These are phyloP conservation scores for Tetrapisispora nanseiensis DNA, from an alignment of 805 yeast genomes.

Conservation along the genomic window DNA sequence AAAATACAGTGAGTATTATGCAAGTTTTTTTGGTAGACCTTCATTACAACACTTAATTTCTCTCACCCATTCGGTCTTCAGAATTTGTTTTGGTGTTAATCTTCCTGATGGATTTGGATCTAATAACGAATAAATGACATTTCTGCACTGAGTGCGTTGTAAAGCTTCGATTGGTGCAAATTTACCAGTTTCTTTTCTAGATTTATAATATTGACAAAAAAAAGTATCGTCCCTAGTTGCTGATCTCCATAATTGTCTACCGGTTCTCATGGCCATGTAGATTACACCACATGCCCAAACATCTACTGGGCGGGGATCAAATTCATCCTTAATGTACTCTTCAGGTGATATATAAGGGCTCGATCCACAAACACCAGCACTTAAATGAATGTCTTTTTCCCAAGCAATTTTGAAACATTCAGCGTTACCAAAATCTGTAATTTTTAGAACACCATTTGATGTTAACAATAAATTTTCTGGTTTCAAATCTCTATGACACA, in stretches of 20 bases:
- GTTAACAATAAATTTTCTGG: constrained; percentile 86
- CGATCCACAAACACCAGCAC: constrained; percentile 76
- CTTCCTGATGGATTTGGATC: constrained; percentile 87
- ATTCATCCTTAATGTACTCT: constrained; percentile 52
- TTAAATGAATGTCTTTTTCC: constrained; percentile 60
- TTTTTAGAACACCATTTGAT: constrained; percentile 61
- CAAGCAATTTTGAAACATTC: constrained; percentile 80
- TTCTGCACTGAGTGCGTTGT: constrained; percentile 81
- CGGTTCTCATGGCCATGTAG: constrained; percentile 90
- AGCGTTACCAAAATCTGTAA: constrained; percentile 82
- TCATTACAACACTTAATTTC: constrained; percentile 74
- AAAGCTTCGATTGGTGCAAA: constrained; percentile 84
- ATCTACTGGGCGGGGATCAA: constrained; percentile 77
- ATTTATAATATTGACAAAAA: constrained; percentile 60
- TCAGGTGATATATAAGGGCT: constrained; percentile 90
- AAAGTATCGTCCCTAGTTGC: constrained; percentile 79
- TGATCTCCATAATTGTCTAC: constrained; percentile 83
- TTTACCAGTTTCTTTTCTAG: constrained; percentile 74
- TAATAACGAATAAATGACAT: constrained; percentile 84
- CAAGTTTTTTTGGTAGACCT: constrained; percentile 29
- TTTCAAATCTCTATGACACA: constrained; percentile 86
- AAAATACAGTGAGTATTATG: not conserved
- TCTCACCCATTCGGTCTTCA: constrained; percentile 93
- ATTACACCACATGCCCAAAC: constrained; percentile 92
- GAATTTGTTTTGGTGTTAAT: constrained; percentile 76